phyloP scores from a whole-genome alignment of 768 basidiomycete species.

The Boletus reticuloceps region DNA sequence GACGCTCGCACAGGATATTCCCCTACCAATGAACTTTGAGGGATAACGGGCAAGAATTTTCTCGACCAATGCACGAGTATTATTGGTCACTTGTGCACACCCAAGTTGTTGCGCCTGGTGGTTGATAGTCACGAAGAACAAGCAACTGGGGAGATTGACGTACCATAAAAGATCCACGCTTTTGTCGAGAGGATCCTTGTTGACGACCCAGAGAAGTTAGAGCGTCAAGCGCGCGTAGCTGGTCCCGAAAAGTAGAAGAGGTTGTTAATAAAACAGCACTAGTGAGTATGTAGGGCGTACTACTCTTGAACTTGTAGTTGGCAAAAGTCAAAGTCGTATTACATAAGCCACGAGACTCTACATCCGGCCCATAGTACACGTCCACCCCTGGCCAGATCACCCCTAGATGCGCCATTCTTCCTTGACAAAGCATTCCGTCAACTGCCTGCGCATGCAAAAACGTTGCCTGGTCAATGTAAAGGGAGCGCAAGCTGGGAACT shows the following conservation, averaged over 20 bases:
- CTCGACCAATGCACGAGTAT: not conserved
- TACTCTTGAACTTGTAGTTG: no score
- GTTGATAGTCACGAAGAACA: not conserved
- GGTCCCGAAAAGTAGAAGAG: no score
- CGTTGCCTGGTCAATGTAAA: constrained; percentile 51
- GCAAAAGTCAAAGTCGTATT: no score
- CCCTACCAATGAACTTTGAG: not conserved
- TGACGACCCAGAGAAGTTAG: no score
- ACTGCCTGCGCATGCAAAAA: constrained; percentile 42
- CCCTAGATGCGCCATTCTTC: constrained; percentile 25
- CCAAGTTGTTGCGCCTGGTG: not conserved
- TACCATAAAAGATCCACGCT: not conserved
- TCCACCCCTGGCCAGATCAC: constrained; percentile 49
- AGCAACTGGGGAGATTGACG: not conserved
- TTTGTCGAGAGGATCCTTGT: no score
- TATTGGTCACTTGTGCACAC: not conserved
- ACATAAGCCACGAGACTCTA: no score
- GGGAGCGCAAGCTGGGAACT: constrained; percentile 10
- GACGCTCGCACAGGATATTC: not conserved
- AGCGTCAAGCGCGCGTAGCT: no score
- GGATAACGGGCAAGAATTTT: constrained; percentile 1
- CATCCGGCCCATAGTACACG: no score
- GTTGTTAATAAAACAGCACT: no score
- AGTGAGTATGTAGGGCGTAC: no score
- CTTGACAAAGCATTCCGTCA: constrained; percentile 35